Evolutionary conservation across 768 basidiomycete species (phyloP), one percentile per base, ranked within the genome.

Genomic region (Tricholoma matsutake): DNA sequence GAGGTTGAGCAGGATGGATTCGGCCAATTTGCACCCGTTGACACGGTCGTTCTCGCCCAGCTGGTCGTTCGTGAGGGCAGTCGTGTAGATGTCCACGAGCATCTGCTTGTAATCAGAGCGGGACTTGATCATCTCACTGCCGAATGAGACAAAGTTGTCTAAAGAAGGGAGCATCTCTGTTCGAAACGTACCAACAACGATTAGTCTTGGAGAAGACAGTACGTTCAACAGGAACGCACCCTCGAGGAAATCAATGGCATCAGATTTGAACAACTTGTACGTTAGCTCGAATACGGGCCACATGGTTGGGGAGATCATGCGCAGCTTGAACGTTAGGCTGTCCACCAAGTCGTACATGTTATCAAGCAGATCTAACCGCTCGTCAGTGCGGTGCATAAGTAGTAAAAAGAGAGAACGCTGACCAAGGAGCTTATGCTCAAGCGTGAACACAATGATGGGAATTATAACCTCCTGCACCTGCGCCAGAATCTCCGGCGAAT

Each of bases 131-230:
- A 86, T 76, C 13, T 93, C 90, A 25, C 83, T 79, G 14, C 94
- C 94, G 68, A 85, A 94, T 13, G 91, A 91, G 57, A 96, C 79
- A 70, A 93, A 92, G 79, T 95, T 96, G 77, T 94, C 91, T 59
- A 96, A 73, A 4, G 89, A 86, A 10, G 92, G 91, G 25, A 93
- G 81, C 91, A 94, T 95, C 71, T 96, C 93, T 87, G 64, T 39
- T 11, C 13, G 35, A 51, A 54, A 52, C n/a, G 43, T 4, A 13
- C 37, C 14, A 39, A 14, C 37, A 39, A 39, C 6, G 3, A 39
- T 13, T 14, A 5, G 3, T 6, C 4, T 5, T 5, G n/a, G 16
- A 14, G 49, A 10, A 13, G 20, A 11, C 14, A 4, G 3, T 14
- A 39, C 37, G 13, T 16, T 37, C 51, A 43, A 39, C 34, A 59